Conservation (phyloP, 2,329 filamentous ascomycete species). For the Periconia macrospinosa region DNA sequence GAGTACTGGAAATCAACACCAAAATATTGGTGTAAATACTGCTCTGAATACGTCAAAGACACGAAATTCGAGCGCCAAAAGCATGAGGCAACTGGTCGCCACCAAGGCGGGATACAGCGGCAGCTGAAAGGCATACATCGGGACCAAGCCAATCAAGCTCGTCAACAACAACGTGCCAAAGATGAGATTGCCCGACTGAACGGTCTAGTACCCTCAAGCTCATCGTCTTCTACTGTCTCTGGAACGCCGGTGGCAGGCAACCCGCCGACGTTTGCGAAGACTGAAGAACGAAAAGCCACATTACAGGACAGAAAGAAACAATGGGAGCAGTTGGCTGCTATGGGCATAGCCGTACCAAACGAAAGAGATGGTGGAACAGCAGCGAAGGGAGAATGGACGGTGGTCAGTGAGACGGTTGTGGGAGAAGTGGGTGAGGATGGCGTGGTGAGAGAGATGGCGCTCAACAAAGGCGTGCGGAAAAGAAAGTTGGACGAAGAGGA, state of each 20-base stretch:
- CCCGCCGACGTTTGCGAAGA: conserved; percentile 30
- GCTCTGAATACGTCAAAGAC: conserved; percentile 85
- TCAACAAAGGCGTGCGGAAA: conserved; percentile 64
- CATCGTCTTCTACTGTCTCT: conserved; percentile 37
- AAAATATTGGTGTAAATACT: conserved; percentile 98
- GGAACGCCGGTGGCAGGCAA: conserved; percentile 16
- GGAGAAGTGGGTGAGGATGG: conserved; percentile 48
- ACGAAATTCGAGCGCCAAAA: conserved; percentile 86
- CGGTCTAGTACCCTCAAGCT: conserved; percentile 63
- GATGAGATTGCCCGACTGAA: conserved; percentile 85
- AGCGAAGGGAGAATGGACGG: conserved; percentile 86
- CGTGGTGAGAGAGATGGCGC: conserved; percentile 45
- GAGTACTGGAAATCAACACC: conserved; percentile 99
- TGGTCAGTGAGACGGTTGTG: conserved; percentile 55
- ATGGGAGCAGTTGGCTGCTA: conserved; percentile 80
- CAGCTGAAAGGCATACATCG: conserved; percentile 88
- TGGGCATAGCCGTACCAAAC: conserved; percentile 84
- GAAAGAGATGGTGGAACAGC: conserved; percentile 79
- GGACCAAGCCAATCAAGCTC: conserved; percentile 75
- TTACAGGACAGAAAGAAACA: conserved; percentile 77
- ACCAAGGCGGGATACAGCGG: conserved; percentile 84
- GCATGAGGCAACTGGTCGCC: conserved; percentile 83
- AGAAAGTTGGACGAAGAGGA: conserved; percentile 62
- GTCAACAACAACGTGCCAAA: conserved; percentile 79
- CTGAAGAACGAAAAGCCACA: conserved; percentile 50